Evolutionary conservation across 78 protist species (phyloP), one percentile per base, ranked within the genome.

Genomic region (Pigoraptor vietnamica): DNA sequence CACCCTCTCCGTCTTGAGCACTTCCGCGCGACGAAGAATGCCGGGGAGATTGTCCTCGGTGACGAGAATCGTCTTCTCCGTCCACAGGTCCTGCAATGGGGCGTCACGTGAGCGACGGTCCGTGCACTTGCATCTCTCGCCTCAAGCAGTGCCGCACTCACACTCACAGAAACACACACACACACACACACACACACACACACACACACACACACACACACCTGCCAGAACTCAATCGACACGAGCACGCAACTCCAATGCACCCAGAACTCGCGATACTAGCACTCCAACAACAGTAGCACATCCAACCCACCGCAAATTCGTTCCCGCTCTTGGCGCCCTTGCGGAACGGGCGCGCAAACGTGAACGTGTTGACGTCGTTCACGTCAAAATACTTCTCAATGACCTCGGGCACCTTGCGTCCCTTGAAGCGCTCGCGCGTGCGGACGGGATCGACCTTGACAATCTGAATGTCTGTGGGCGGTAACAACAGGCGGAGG

Each of bases 41-140:
- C 92, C 94, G 82, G 97, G 97, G 90, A 95, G 94, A 2, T 92
- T 34, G 33, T 93, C 95, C 29, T 94, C 84, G 38, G 91, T 67
- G 29, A 79, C 83, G 81, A 55, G 93, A 24, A 92, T 86, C 33
- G 93, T 86, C 86, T 95, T 95, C 1, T 36, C 56, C 34, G 94
- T 88, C 97, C 97, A 95, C 81, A 95, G 93, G 35, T 94, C 95
- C 48, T 79, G 84, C 32, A 48, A 48, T 48, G 67, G 29, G 67
- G 6, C 67, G 67, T 48, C 67, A 48, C n/a, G n/a, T n/a, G n/a
- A n/a, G n/a, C n/a, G n/a, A n/a, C n/a, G n/a, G n/a, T n/a, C n/a
- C n/a, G n/a, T n/a, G n/a, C n/a, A n/a, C n/a, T n/a, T n/a, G n/a
- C n/a, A n/a, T n/a, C n/a, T n/a, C n/a, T n/a, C n/a, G n/a, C n/a